A percentile compares a stretch with the other conserved stretches of the same genome.
phyloP scores from a whole-genome alignment of 352 stramenopile species.

The Phytophthora rubi region DNA sequence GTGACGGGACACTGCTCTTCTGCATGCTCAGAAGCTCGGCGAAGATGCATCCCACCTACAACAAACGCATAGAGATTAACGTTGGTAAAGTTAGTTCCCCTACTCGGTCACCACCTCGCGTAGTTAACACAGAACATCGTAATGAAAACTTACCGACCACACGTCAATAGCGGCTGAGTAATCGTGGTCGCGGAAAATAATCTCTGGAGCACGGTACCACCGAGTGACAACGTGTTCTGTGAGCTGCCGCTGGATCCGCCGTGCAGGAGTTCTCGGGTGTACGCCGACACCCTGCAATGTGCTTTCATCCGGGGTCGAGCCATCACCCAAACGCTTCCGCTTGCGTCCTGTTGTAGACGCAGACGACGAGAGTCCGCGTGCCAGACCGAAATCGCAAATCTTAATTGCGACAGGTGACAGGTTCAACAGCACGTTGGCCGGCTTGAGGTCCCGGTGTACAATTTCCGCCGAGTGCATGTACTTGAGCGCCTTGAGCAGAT shows the following conservation, averaged over 20 bases:
- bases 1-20: constrained; percentile 94
- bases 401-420: constrained; percentile 88
- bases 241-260: constrained; percentile 90
- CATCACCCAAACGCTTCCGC: constrained; percentile 50
- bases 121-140: background rate
- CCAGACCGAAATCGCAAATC: constrained; percentile 88
- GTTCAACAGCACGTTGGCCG: constrained; percentile 89
- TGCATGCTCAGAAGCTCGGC: constrained; percentile 96
- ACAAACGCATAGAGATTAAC: constrained; percentile 16
- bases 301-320: constrained; percentile 57
- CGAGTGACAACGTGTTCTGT: constrained; percentile 96
- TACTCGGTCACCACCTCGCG: background rate
- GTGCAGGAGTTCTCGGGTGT: constrained; percentile 74
- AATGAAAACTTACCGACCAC: constrained; percentile 76
- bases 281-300: constrained; percentile 70
- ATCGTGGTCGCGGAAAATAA: constrained; percentile 93
- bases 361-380: constrained; percentile 71
- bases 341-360: constrained; percentile 74
- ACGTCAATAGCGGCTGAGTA: constrained; percentile 90
- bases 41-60: constrained; percentile 95
- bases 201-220: constrained; percentile 95
- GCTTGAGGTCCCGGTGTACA: constrained; percentile 90
- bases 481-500: constrained; percentile 89
- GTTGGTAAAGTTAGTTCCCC: background rate
- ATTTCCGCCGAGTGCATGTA: constrained; percentile 92